Base-by-base conservation (phyloP, 495 filamentous ascomycete genomes). In the Aspergillus cristatus region DNA sequence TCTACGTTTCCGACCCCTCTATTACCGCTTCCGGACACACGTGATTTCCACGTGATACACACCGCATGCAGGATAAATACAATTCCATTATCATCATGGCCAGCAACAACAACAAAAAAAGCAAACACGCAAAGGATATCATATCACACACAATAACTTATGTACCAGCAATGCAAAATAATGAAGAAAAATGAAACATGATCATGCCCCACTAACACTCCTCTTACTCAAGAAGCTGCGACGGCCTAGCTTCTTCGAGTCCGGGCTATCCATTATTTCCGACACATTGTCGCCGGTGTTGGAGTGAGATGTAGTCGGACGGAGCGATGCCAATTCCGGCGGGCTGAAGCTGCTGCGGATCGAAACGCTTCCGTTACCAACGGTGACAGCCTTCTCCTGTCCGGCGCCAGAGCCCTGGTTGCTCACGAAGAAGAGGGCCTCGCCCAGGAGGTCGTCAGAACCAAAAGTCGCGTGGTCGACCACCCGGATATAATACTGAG, bases 351-450 rank as follows among this genome's bases (percentile, higher is more conserved):
- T 72, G 36, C 77, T 86, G 55, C 73, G 79, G 34, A 93, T 58
- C 1, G 71, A 64, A 12, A 91, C 79, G 1, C 55, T 70, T 7
- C 86, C 84, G 14, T 57, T 63, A 10, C 88, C 88, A 36, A 83
- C 75, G 13, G 57, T 65, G 20, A 98, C 62, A 11, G 69, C 48
- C 69, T 89, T 94, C 46, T 94, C 86, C 28, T 74, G 69, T 14
- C 79, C 78, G 2, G 67, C 62, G 15, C 57, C 49, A 1, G 67
- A 63, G 12, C 79, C 78, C 39, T 81, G 79, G 50, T 98, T 89
- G 38, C 84, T 84, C 11, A 98, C 79, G 51, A 93, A 89, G 67
- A 94, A 94, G n/a, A 81, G 45, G 0, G 69, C 73, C 47, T 97
- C 88, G 30, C 91, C 91, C 7, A 97, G 68, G 18, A 77, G 69